phyloP scores from a whole-genome alignment of 2,329 filamentous ascomycete species.

The Phyllosticta citribraziliensis region DNA sequence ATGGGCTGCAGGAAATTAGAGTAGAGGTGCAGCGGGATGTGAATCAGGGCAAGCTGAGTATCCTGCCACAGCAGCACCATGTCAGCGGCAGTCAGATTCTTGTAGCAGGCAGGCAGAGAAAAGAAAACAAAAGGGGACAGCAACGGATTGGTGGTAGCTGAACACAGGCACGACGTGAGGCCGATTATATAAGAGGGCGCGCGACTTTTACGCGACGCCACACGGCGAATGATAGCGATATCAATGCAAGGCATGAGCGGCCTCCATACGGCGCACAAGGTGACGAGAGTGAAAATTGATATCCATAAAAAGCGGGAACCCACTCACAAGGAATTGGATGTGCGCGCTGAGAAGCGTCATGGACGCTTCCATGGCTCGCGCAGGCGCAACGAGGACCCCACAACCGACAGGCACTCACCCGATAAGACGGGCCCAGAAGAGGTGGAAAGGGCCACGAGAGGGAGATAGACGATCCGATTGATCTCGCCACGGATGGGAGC shows the following conservation, averaged over 20 bases:
- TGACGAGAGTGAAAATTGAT: conserved; percentile 3
- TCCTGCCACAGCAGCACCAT: conserved; percentile 50
- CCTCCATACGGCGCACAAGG: neutral
- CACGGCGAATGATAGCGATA: neutral
- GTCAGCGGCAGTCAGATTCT: conserved; percentile 18
- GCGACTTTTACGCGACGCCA: conserved; percentile 5
- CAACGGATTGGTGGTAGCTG: neutral
- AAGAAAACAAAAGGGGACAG: neutral
- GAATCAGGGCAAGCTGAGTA: conserved; percentile 76
- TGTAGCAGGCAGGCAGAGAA: neutral
- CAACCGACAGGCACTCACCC: neutral
- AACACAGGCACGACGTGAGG: conserved; percentile 10
- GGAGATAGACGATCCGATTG: neutral
- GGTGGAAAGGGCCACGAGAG: neutral
- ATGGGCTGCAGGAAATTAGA: conserved; percentile 75
- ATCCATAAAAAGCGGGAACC: conserved; percentile 11
- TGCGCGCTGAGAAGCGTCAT: conserved; percentile 38
- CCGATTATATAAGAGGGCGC: conserved; percentile 8
- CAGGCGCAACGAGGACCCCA: neutral
- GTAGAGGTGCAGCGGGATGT: conserved; percentile 75
- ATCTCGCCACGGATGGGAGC: neutral
- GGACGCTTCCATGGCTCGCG: conserved; percentile 33
- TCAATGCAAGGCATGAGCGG: conserved; percentile 1
- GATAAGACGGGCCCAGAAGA: neutral
- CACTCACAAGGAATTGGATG: conserved; percentile 39